Percentiles rank a stretch among this genome's conserved stretches.
Evolutionary conservation across 805 yeast genomes (phyloP).

Genomic region (Saccharomycopsis oosterbeekiorum): DNA sequence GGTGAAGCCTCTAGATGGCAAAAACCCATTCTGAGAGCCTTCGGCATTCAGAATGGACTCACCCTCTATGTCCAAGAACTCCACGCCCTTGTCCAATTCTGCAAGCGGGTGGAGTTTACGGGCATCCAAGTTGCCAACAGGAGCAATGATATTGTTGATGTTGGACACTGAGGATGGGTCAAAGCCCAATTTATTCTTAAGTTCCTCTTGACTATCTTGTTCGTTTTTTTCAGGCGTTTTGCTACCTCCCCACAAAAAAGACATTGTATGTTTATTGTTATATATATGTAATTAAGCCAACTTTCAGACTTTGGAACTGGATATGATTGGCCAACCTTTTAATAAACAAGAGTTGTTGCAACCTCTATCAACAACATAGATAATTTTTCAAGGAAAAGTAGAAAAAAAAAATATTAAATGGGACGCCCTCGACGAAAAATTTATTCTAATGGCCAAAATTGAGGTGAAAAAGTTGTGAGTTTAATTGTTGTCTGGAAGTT

Average conservation of each 20-base stretch:
- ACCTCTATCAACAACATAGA: not conserved
- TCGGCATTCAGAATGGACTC: conserved; percentile 68
- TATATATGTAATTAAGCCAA: too few relatives aligned
- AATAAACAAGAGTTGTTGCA: too few relatives aligned
- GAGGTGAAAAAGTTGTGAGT: not conserved
- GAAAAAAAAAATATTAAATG: not conserved
- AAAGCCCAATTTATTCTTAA: conserved; percentile 35
- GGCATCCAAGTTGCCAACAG: conserved; percentile 25
- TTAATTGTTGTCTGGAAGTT: too few relatives aligned
- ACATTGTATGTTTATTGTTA: conserved; percentile 4
- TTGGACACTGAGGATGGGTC: conserved; percentile 57
- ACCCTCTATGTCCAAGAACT: conserved; percentile 81
- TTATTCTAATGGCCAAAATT: not conserved
- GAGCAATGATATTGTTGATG: conserved; percentile 49
- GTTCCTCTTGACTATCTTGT: conserved; percentile 2
- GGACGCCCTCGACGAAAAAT: conserved; percentile 1
- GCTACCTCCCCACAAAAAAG: conserved; percentile 18
- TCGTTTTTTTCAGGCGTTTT: not conserved
- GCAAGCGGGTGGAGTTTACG: conserved; percentile 83
- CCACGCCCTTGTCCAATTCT: conserved; percentile 81
- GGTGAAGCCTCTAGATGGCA: conserved; percentile 96
- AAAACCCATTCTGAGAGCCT: conserved; percentile 71
- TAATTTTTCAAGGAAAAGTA: not conserved
- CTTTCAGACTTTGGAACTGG: too few relatives aligned
- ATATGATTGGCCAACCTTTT: too few relatives aligned